Conservation (phyloP, 768 basidiomycete genomes). For the Tubosaeta sp. region DNA sequence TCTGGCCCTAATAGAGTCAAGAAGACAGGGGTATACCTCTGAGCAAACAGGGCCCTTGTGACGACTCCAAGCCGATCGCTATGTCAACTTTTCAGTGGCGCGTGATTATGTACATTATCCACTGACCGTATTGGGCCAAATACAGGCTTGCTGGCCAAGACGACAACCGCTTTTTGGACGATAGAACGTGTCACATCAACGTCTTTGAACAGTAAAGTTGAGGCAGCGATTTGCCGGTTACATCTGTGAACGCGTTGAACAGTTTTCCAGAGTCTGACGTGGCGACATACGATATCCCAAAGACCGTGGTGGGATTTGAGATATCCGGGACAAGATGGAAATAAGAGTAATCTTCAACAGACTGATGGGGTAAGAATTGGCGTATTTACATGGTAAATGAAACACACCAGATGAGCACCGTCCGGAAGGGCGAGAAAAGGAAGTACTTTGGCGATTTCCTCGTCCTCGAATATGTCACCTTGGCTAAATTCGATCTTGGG, state of each 20-base stretch:
- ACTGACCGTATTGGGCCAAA: constrained; percentile 88
- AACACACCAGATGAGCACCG: constrained; percentile 82
- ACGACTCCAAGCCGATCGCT: constrained; percentile 94
- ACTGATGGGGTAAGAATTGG: constrained; percentile 13
- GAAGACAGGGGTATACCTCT: constrained; percentile 43
- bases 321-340: constrained; percentile 84
- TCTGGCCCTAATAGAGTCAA: background rate
- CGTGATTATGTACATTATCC: background rate
- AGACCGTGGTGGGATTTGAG: constrained; percentile 74
- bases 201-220: constrained; percentile 70
- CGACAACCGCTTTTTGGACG: constrained; percentile 97
- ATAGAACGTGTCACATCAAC: constrained; percentile 91
- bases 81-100: constrained; percentile 4
- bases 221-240: constrained; percentile 89
- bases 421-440: constrained; percentile 97
- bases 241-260: constrained; percentile 48
- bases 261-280: background rate
- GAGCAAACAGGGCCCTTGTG: constrained; percentile 86
- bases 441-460: constrained; percentile 78
- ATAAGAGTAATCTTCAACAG: constrained; percentile 88
- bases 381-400: background rate
- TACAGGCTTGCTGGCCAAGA: constrained; percentile 84
- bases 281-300: constrained; percentile 80
- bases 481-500: constrained; percentile 84
- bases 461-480: constrained; percentile 78